A percentile compares a stretch with the other conserved stretches of the same genome.
Conservation (phyloP, 2,329 filamentous ascomycete species). For the Harringtonia aguacate region DNA sequence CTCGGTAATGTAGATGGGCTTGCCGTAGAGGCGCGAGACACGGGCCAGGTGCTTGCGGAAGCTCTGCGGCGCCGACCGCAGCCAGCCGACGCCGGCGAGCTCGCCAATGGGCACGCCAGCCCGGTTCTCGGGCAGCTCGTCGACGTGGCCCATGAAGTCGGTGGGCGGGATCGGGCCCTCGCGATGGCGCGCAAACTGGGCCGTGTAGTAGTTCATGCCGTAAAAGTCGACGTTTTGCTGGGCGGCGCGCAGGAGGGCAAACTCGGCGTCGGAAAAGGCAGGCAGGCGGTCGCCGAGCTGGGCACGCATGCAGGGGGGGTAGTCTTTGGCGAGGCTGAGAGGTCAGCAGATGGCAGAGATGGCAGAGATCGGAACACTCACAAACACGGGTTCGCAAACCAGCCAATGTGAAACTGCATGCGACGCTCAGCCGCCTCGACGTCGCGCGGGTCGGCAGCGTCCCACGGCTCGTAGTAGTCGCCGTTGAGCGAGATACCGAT, state of each 20-base stretch:
- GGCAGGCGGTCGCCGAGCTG: constrained; percentile 72
- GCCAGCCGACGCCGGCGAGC: constrained; percentile 72
- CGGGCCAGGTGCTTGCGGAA: constrained; percentile 69
- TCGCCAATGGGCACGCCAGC: constrained; percentile 62
- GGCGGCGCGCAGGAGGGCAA: constrained; percentile 62
- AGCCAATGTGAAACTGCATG: constrained; percentile 76
- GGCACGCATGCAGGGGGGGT: constrained; percentile 70
- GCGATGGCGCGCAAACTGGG: constrained; percentile 72
- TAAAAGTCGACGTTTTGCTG: constrained; percentile 63
- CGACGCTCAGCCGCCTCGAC: constrained; percentile 68
- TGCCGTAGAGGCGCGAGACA: constrained; percentile 64
- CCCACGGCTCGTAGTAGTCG: constrained; percentile 74
- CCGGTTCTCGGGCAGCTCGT: constrained; percentile 60
- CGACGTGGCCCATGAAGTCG: constrained; percentile 66
- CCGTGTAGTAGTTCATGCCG: constrained; percentile 87
- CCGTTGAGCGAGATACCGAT: constrained; percentile 87
- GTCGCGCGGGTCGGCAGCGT: constrained; percentile 61
- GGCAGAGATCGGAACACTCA: constrained; percentile 40
- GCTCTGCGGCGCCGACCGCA: constrained; percentile 61
- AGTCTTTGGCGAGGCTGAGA: constrained; percentile 50
- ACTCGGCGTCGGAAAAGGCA: constrained; percentile 60
- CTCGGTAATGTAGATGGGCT: constrained; percentile 79
- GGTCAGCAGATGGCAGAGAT: not conserved
- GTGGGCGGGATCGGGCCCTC: constrained; percentile 46
- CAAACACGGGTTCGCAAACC: constrained; percentile 64